A percentile compares a stretch with the other conserved stretches of the same genome.
Evolutionary conservation across 2,329 filamentous ascomycete species (phyloP).

Genomic region (Dichotomopilus funicola): DNA sequence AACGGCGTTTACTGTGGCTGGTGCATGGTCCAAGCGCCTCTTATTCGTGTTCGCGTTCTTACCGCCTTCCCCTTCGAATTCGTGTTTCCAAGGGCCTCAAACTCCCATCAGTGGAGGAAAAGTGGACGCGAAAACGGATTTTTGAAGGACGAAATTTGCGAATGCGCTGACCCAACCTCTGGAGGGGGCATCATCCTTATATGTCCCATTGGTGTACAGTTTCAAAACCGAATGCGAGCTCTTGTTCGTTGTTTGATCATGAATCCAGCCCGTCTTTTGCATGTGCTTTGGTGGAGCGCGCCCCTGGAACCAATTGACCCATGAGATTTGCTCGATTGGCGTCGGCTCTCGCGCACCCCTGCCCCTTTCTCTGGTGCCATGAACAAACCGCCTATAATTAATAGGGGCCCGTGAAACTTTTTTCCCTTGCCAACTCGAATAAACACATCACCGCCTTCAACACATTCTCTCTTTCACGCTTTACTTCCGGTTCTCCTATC

Average conservation of each 20-base stretch:
- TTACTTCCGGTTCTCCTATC: not conserved
- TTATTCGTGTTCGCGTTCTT: constrained; percentile 18
- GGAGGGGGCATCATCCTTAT: not conserved
- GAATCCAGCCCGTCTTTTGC: not conserved
- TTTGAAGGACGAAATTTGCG: not conserved
- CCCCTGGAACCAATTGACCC: constrained; percentile 11
- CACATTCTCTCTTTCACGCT: not conserved
- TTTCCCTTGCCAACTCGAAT: constrained; percentile 4
- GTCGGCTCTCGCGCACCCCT: constrained; percentile 9
- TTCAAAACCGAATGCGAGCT: constrained; percentile 3
- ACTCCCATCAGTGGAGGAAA: not conserved
- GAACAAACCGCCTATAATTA: constrained; percentile 8
- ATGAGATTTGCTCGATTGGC: constrained; percentile 6
- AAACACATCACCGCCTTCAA: not conserved
- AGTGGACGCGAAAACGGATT: not conserved
- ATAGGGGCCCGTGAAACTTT: constrained; percentile 18
- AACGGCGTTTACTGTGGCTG: constrained; percentile 1
- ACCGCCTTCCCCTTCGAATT: constrained; percentile 13
- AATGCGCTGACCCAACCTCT: not conserved
- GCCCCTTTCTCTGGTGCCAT: constrained; percentile 4
- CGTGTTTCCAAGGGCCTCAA: not conserved
- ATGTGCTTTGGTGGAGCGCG: constrained; percentile 7
- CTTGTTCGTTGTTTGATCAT: constrained; percentile 3
- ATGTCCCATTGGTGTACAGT: too few species aligned
- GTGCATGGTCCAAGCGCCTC: not conserved